Base-by-base conservation (phyloP, 108 stramenopile genomes). In the Pseudonitzschia pungens region DNA sequence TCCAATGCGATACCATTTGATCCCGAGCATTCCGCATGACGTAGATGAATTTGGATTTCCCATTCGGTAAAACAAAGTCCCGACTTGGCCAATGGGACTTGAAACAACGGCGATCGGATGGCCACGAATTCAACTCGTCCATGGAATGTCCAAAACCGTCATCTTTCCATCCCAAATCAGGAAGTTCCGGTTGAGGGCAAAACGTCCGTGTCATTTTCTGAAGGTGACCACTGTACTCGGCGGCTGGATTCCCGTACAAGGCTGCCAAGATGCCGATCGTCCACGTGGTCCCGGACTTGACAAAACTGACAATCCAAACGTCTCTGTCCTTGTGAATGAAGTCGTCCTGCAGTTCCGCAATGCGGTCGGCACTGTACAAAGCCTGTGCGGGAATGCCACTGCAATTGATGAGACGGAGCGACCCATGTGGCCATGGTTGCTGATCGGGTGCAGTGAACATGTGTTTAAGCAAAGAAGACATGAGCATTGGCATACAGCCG, bases 1-100 rank as follows among this genome's bases (percentile, higher is more conserved):
- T 55, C 54, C 54, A 55, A 26, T 55, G 54, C 54, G 54, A 55
- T 22, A 55, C 26, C 54, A 55, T 55, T 55, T 55, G 54, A 26
- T 55, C 54, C 10, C 10, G 54, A 26, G 54, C 21, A 55, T 55
- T 11, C 26, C 54, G 54, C 54, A 55, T 55, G 10, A 55, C 54
- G 10, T 55, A 55, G 20, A 55, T 26, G 22, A 26, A 55, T 55
- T 55, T 55, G 24, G 54, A 55, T 26, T 55, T 55, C 54, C 26
- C 26, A 26, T 26, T 26, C 9, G 21, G 21, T 10, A 55, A 3
- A 4, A 55, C 26, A 24, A 55, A 55, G 10, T 55, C 54, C 26
- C 26, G 54, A 20, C 26, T 55, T 3, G 54, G 54, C 54, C 54
- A 55, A 26, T 55, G 54, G 22, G 54, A 55, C 24, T 55, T 55